phyloP scores from a whole-genome alignment of 2,329 filamentous ascomycete species.

The Teratosphaeria gauchensis region DNA sequence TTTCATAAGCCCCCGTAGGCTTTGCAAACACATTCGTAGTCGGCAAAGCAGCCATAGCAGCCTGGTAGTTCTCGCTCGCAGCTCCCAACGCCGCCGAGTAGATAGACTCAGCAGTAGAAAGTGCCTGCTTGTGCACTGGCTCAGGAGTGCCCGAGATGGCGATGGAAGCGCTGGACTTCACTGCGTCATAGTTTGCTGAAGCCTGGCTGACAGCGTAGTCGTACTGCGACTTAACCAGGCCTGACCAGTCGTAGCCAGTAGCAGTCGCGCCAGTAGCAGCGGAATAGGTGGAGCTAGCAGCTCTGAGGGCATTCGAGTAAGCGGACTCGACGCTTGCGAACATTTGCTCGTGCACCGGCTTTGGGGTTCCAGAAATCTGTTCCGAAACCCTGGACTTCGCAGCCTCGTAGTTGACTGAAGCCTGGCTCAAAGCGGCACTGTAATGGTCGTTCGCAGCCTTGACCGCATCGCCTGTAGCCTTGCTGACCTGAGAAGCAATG shows the following conservation, averaged over 20 bases:
- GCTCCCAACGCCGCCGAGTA: slow-evolving; percentile 57
- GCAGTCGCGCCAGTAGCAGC: background rate
- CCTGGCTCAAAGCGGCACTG: slow-evolving; percentile 53
- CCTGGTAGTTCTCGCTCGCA: slow-evolving; percentile 31
- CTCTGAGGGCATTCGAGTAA: slow-evolving; percentile 56
- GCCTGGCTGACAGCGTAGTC: slow-evolving; percentile 56
- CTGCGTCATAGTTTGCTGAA: slow-evolving; percentile 58
- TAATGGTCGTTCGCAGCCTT: slow-evolving; percentile 49
- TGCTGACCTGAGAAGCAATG: slow-evolving; percentile 7
- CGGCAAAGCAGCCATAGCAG: background rate
- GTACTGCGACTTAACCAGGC: slow-evolving; percentile 41
- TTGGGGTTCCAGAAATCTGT: slow-evolving; percentile 58
- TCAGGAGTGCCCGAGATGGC: slow-evolving; percentile 60
- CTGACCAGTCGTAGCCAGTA: background rate
- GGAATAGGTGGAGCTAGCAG: slow-evolving; percentile 35
- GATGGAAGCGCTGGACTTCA: slow-evolving; percentile 56
- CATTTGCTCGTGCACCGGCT: slow-evolving; percentile 60
- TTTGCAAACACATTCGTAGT: background rate
- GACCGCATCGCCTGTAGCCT: slow-evolving; percentile 30
- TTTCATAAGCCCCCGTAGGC: slow-evolving; percentile 41
- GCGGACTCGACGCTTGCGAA: slow-evolving; percentile 58
- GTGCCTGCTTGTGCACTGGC: slow-evolving; percentile 58
- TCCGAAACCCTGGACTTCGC: slow-evolving; percentile 59
- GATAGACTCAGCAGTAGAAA: slow-evolving; percentile 57
- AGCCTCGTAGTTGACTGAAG: slow-evolving; percentile 58